phyloP scores from a whole-genome alignment of 805 yeast species.

The Clavispora santaluciae region DNA sequence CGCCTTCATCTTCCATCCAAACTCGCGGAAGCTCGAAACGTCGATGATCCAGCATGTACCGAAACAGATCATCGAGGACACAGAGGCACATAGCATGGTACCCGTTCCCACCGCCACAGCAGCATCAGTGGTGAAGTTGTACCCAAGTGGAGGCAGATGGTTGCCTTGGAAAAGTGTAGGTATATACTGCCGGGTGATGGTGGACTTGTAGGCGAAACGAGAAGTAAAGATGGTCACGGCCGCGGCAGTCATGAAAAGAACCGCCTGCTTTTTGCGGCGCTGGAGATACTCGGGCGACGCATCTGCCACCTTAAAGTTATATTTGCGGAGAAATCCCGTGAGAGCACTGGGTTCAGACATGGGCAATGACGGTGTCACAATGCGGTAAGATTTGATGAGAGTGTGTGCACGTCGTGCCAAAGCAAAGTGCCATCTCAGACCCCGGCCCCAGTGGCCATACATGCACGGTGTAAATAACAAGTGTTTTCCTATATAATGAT shows the following conservation, averaged over 20 bases:
- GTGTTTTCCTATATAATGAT: slow-evolving; percentile 1
- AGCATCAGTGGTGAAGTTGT: slow-evolving; percentile 77
- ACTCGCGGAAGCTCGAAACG: slow-evolving; percentile 63
- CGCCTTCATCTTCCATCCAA: slow-evolving; percentile 62
- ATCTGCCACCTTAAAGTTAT: slow-evolving; percentile 26
- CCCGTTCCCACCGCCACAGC: slow-evolving; percentile 81
- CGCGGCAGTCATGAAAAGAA: slow-evolving; percentile 67
- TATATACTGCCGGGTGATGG: slow-evolving; percentile 63
- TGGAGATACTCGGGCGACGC: slow-evolving; percentile 49
- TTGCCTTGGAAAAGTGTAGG: slow-evolving; percentile 81
- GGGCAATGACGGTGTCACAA: no score
- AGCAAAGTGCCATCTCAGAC: not conserved
- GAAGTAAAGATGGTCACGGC: slow-evolving; percentile 67
- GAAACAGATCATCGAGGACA: slow-evolving; percentile 65
- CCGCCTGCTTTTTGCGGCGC: slow-evolving; percentile 68
- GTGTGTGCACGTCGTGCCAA: not conserved
- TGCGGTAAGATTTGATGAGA: no score
- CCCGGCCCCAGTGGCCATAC: not conserved
- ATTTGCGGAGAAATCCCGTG: slow-evolving; percentile 5
- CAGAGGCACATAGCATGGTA: slow-evolving; percentile 65
- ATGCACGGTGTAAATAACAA: not conserved
- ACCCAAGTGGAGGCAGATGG: slow-evolving; percentile 74
- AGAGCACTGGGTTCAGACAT: not conserved
- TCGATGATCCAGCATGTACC: slow-evolving; percentile 81
- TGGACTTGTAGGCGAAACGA: slow-evolving; percentile 69